Evolutionary conservation across 768 basidiomycete genomes (phyloP), one percentile per base, ranked within the genome.

Genomic region (Pleurotus ostreatus): DNA sequence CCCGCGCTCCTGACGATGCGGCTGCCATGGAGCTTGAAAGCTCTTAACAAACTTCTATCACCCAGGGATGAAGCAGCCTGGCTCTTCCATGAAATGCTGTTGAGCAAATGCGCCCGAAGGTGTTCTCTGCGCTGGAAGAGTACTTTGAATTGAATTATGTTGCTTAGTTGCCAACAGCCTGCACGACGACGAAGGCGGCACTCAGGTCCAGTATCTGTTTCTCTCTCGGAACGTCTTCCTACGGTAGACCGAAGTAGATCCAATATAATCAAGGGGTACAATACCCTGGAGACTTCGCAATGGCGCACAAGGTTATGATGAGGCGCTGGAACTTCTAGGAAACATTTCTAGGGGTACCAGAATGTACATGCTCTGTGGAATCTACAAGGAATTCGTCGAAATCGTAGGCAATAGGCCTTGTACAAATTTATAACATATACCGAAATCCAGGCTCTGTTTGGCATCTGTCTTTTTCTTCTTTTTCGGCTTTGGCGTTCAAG

Each of bases 401-500:
- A 18, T 20, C 37, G 37, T 15, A 37, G 40, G 37, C 25, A 22
- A 22, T 16, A 20, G 13, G 15, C 12, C 9, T 8, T 11, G 22
- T 38, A 22, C 6, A 16, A 6, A 23, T 38, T 52, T 23, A 52
- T 22, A 52, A 40, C 38, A 52, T 15, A 23, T 39, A 52, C 23
- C 51, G 25, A 37, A 39, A 52, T 18, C 51, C 51, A 37, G 51
- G 51, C 23, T 52, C 51, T 20, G 51, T 52, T 39, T 52, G 51
- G 23, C 51, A 11, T 41, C 51, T 39, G 20, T 52, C 51, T 22
- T 20, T 38, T 52, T 52, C 51, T 40, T 52, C 51, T 15, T 52
- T 41, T 52, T 52, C 37, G 11, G 51, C 51, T 52, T 52, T 52
- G 38, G 37, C 37, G 63, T 85, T 85, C 51, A 74, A 56, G 7